A percentile compares a stretch with the other conserved stretches of the same genome.
Evolutionary conservation across 352 stramenopile genomes (phyloP).

Genomic region (Pythium dissotocum): DNA sequence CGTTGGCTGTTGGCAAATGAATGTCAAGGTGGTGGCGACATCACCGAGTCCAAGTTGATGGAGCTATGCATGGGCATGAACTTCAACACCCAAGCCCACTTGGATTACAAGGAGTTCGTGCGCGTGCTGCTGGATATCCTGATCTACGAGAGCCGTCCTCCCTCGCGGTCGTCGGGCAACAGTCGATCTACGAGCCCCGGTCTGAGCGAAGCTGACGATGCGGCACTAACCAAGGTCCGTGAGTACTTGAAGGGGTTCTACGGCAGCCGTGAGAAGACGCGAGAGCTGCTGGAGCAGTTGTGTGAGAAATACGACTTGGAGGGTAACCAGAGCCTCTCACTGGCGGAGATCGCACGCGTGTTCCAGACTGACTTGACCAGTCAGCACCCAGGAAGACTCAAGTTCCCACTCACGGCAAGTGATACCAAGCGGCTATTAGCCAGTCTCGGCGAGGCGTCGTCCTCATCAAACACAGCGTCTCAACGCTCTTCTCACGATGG

Average conservation of each 20-base stretch:
- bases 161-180: conserved; percentile 25
- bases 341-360: conserved; percentile 37
- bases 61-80: conserved; percentile 67
- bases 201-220: neutral
- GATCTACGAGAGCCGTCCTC: conserved; percentile 37
- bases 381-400: conserved; percentile 34
- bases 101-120: conserved; percentile 56
- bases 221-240: conserved; percentile 27
- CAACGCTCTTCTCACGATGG: neutral
- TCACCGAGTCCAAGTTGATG: conserved; percentile 42
- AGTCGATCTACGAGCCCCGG: neutral
- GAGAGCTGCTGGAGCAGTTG: conserved; percentile 35
- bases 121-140: conserved; percentile 58
- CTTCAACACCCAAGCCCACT: conserved; percentile 48
- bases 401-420: conserved; percentile 39
- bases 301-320: conserved; percentile 56
- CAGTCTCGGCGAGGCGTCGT: conserved; percentile 10
- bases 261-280: conserved; percentile 13
- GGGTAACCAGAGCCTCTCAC: conserved; percentile 35
- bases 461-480: neutral
- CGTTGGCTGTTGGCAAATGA: conserved; percentile 41
- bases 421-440: conserved; percentile 35
- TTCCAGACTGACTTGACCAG: conserved; percentile 41
- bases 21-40: conserved; percentile 31
- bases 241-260: conserved; percentile 51